Base-by-base conservation (phyloP, 1,284 basidiomycete species). In the Neonothopanus nambi region DNA sequence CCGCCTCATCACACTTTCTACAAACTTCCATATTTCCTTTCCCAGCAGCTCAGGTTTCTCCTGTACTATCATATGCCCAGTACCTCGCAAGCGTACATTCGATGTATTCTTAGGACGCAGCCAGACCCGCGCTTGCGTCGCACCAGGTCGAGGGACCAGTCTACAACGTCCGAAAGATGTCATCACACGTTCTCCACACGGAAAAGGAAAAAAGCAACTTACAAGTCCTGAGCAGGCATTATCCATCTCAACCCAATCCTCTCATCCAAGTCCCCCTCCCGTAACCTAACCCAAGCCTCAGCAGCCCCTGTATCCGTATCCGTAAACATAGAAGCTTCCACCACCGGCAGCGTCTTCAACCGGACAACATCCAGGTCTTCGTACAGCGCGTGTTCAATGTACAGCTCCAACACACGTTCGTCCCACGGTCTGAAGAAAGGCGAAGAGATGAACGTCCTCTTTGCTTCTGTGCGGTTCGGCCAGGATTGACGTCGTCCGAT, bases 371-470 rank as follows among this genome's bases (percentile, higher is more conserved):
- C 38, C 18, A 5, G 59, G 53, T 3, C 62, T 17, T 56, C 61
- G 54, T 77, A 76, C 5, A 93, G 71, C 3, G 79, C 89, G 59
- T 85, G 80, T 17, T 85, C 74, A 33, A 93, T 71, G 66, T 93
- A 95, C 3, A 77, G 59, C 12, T 80, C 71, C 30, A 96, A 77
- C 3, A 85, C 85, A 0, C 74, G 78, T 0, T 82, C 79, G 63
- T 94, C 77, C 92, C 93, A 95, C 1, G 74, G 70, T 5, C 67
- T 61, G 67, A 93, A 95, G 75, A 93, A 95, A 0, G 85, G 78
- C 12, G 76, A 81, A 28, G 75, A 68, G 30, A 70, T 61, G 60
- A 93, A 82, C 1, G 70, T 66, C n/a, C 63, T 62, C 2, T 77
- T 65, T 0, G 90, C 93, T 53, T 85, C 85, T 43, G 84, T 78